A percentile compares a stretch with the other conserved stretches of the same genome.
Conservation (phyloP, 257 asterid species). For the Marsdenia floribunda region DNA sequence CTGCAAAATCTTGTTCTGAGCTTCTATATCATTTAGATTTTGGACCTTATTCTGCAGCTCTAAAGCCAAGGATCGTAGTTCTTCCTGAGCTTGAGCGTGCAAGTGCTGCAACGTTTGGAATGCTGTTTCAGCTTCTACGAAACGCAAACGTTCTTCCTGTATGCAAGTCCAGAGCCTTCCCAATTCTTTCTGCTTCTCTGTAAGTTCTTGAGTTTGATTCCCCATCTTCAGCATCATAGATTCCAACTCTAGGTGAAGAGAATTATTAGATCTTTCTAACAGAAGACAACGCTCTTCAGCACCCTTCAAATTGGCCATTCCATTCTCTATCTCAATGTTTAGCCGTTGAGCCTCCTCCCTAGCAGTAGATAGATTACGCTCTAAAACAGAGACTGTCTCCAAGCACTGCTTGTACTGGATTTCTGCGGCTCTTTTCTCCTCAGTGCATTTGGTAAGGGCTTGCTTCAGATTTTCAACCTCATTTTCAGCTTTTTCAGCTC, state of each 20-base stretch:
- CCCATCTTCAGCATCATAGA: conserved; percentile 67
- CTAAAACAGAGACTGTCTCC: conserved; percentile 55
- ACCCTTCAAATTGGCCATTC: conserved; percentile 60
- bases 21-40: conserved; percentile 42
- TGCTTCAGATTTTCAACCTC: conserved; percentile 67
- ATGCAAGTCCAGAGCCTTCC: conserved; percentile 80
- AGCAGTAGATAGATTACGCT: conserved; percentile 51
- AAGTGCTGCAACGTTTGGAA: conserved; percentile 90
- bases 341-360: conserved; percentile 62
- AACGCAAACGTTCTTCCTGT: conserved; percentile 85
- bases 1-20: conserved; percentile 55
- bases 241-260: conserved; percentile 82
- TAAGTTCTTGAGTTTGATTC: conserved; percentile 72
- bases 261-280: conserved; percentile 66
- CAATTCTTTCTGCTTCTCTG: conserved; percentile 82
- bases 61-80: conserved; percentile 55
- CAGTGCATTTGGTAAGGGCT: conserved; percentile 45
- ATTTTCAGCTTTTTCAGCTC: conserved; percentile 71
- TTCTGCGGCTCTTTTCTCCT: conserved; percentile 70
- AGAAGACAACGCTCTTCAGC: conserved; percentile 65
- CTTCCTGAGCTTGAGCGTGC: conserved; percentile 89
- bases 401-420: conserved; percentile 55
- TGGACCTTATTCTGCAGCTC: conserved; percentile 78
- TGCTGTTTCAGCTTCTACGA: conserved; percentile 95
- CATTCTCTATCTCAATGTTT: conserved; percentile 50